phyloP scores from a whole-genome alignment of 2,329 filamentous ascomycete species.

The Zymoseptoria passerinii region DNA sequence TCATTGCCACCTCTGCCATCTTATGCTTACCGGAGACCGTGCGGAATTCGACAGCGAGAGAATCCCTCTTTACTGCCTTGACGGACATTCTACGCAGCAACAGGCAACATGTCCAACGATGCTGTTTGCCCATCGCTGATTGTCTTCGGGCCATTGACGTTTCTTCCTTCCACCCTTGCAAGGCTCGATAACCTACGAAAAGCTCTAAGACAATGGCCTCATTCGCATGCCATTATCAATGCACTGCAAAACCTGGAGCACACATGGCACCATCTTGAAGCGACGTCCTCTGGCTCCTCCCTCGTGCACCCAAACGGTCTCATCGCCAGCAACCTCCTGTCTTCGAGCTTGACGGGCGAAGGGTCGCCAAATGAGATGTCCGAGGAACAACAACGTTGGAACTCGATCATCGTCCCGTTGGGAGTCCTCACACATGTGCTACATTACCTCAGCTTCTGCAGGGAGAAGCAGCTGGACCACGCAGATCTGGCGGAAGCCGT shows the following conservation, averaged over 20 bases:
- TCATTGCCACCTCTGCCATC: neutral
- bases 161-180: neutral
- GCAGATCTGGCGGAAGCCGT: neutral
- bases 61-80: neutral
- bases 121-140: neutral
- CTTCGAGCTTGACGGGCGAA: neutral
- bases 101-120: neutral
- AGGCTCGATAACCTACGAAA: neutral
- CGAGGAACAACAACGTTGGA: neutral
- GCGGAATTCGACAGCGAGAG: neutral
- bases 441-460: constrained; percentile 2
- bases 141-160: neutral
- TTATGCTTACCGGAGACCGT: neutral
- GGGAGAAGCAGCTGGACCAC: neutral
- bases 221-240: neutral
- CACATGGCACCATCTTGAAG: neutral
- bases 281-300: neutral
- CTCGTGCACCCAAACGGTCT: neutral
- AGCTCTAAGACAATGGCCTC: neutral
- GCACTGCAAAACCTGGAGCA: neutral
- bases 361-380: neutral
- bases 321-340: neutral
- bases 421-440: constrained; percentile 2
- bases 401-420: constrained; percentile 4
- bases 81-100: neutral